Conservation (phyloP, 495 filamentous ascomycete species). For the Trichoderma orchidacearum region DNA sequence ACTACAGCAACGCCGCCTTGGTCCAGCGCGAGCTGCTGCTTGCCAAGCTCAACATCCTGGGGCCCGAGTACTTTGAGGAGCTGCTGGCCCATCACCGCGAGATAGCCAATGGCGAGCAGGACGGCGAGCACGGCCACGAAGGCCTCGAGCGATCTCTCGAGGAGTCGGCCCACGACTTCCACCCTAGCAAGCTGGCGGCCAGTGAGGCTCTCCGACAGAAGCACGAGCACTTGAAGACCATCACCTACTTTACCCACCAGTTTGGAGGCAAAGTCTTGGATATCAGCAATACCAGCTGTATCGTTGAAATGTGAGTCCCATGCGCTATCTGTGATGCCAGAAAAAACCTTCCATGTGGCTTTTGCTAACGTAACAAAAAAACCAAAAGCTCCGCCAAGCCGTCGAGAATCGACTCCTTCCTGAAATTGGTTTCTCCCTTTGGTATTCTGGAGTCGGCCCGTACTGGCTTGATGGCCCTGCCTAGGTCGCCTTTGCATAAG, state of each 20-base stretch:
- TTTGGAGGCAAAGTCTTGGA: constrained; percentile 96
- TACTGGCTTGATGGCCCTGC: constrained; percentile 91
- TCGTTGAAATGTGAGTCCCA: constrained; percentile 86
- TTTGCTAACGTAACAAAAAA: too few relatives aligned
- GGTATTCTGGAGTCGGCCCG: constrained; percentile 91
- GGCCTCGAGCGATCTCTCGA: constrained; percentile 18
- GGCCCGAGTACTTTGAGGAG: constrained; percentile 96
- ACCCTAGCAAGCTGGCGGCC: constrained; percentile 69
- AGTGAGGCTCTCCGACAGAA: constrained; percentile 89
- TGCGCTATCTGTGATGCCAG: too few relatives aligned
- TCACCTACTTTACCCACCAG: constrained; percentile 91
- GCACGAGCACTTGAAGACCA: constrained; percentile 88
- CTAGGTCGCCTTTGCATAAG: constrained; percentile 74
- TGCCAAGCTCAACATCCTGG: constrained; percentile 92
- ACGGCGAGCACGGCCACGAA: constrained; percentile 19
- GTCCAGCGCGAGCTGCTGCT: constrained; percentile 91
- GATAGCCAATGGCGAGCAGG: constrained; percentile 31
- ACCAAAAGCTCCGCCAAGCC: constrained; percentile 95
- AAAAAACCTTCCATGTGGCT: neutral
- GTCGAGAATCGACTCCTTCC: constrained; percentile 85
- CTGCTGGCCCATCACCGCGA: constrained; percentile 83
- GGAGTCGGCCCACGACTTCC: constrained; percentile 51
- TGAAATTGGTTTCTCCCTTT: constrained; percentile 92
- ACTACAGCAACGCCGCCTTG: constrained; percentile 86
- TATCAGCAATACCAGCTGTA: constrained; percentile 95